Conservation (phyloP, 2,329 filamentous ascomycete genomes). For the Didymella lethalis region DNA sequence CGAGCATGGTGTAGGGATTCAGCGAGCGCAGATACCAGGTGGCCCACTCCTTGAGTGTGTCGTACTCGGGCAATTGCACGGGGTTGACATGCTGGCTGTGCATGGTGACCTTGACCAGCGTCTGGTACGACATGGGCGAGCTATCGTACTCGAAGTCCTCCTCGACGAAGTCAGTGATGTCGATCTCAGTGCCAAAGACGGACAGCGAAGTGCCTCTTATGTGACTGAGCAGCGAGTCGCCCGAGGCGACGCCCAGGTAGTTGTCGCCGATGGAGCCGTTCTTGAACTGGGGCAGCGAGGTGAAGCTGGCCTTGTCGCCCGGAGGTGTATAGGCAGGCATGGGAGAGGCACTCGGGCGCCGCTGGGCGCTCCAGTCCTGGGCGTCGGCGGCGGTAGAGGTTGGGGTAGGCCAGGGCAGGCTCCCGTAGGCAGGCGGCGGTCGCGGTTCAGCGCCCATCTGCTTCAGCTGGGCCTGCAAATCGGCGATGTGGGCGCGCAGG, state of each 20-base stretch:
- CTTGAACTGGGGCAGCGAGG: slow-evolving; percentile 56
- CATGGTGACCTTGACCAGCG: slow-evolving; percentile 71
- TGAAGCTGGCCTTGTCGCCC: slow-evolving; percentile 28
- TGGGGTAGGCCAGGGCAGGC: slow-evolving; percentile 30
- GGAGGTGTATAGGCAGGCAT: slow-evolving; percentile 37
- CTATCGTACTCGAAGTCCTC: slow-evolving; percentile 67
- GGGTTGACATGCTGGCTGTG: slow-evolving; percentile 62
- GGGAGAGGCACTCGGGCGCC: slow-evolving; percentile 36
- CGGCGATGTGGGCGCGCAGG: slow-evolving; percentile 71
- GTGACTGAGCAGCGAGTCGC: slow-evolving; percentile 72
- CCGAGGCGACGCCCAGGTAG: slow-evolving; percentile 70
- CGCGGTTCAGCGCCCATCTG: slow-evolving; percentile 68
- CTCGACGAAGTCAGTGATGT: slow-evolving; percentile 75
- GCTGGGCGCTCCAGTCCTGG: slow-evolving; percentile 37
- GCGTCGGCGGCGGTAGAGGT: slow-evolving; percentile 23
- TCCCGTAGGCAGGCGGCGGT: slow-evolving; percentile 54
- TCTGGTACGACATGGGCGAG: slow-evolving; percentile 71
- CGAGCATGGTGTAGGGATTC: slow-evolving; percentile 74
- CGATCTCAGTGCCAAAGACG: slow-evolving; percentile 80
- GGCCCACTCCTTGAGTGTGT: slow-evolving; percentile 72
- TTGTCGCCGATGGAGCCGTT: slow-evolving; percentile 63
- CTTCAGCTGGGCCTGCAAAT: slow-evolving; percentile 72
- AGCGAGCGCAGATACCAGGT: slow-evolving; percentile 79
- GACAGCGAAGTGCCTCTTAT: slow-evolving; percentile 80
- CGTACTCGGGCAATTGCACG: slow-evolving; percentile 67